phyloP scores from a whole-genome alignment of 306 rosid species.

The Lablab purpureus region DNA sequence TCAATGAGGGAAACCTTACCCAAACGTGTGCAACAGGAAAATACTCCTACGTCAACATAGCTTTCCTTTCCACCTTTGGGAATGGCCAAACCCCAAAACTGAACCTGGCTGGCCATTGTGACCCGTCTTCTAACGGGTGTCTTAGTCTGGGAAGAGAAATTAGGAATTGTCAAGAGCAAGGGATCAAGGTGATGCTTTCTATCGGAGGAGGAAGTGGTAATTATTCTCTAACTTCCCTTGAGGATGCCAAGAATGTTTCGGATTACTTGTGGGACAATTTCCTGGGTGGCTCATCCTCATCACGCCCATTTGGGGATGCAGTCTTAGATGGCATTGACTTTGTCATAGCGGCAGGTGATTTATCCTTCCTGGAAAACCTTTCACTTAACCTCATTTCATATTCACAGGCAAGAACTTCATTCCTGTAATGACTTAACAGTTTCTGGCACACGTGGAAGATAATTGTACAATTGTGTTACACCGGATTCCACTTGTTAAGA shows the following conservation, averaged over 20 bases:
- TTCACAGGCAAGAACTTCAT: slow-evolving; percentile 9
- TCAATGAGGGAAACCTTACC: slow-evolving; percentile 19
- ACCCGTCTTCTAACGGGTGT: neutral
- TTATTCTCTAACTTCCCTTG: neutral
- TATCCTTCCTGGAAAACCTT: neutral
- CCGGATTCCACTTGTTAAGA: neutral
- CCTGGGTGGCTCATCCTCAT: slow-evolving; percentile 41
- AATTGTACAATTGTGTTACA: neutral
- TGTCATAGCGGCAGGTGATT: neutral
- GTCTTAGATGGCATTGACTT: slow-evolving; percentile 50
- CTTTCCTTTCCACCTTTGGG: slow-evolving; percentile 27
- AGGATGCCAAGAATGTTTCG: slow-evolving; percentile 35
- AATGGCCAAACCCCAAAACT: slow-evolving; percentile 5
- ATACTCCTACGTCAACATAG: slow-evolving; percentile 33
- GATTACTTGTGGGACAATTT: slow-evolving; percentile 46
- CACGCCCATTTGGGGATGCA: slow-evolving; percentile 46
- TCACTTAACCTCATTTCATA: slow-evolving; percentile 35
- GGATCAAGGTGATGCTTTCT: slow-evolving; percentile 45
- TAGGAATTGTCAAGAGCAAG: slow-evolving; percentile 32
- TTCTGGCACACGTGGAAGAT: slow-evolving; percentile 36
- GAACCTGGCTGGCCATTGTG: slow-evolving; percentile 37
- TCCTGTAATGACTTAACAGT: slow-evolving; percentile 8
- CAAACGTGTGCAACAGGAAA: slow-evolving; percentile 40
- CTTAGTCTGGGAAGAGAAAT: neutral
- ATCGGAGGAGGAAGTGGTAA: neutral